Evolutionary conservation across 2,329 filamentous ascomycete genomes (phyloP).

Genomic region (Metarhizium anisopliae): DNA sequence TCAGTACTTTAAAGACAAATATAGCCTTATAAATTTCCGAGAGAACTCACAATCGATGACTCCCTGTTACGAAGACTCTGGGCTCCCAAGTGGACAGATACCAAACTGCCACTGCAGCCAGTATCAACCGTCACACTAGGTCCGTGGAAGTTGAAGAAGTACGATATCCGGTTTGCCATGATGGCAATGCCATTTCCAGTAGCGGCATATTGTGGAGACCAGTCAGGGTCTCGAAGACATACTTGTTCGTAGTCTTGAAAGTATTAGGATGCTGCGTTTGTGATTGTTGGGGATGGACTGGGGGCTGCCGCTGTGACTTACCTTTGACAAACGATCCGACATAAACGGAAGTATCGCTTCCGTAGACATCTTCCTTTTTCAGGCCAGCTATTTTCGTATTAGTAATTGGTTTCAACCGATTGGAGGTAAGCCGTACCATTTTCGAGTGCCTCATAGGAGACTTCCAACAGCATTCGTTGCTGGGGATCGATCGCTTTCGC

Average conservation of each 20-base stretch:
- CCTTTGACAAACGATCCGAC: constrained; percentile 43
- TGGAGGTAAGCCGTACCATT: constrained; percentile 26
- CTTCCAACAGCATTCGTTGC: constrained; percentile 41
- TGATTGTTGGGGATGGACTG: background rate
- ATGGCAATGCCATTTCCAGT: constrained; percentile 45
- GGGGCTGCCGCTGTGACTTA: constrained; percentile 9
- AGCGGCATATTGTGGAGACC: constrained; percentile 40
- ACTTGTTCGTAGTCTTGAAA: constrained; percentile 39
- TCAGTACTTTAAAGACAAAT: background rate
- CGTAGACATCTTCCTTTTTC: constrained; percentile 32
- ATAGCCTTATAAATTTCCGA: background rate
- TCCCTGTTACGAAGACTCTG: constrained; percentile 39
- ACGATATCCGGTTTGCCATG: constrained; percentile 46
- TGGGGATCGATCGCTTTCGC: constrained; percentile 45
- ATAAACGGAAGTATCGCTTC: constrained; percentile 37
- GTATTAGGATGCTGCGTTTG: background rate
- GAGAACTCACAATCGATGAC: constrained; percentile 25
- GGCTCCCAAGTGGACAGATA: constrained; percentile 44
- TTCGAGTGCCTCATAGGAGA: constrained; percentile 41
- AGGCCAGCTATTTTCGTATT: constrained; percentile 29
- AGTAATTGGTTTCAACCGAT: background rate
- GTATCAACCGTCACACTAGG: constrained; percentile 51
- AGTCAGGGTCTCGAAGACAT: constrained; percentile 39
- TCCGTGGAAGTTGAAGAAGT: constrained; percentile 45
- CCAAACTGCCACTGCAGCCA: constrained; percentile 47